A percentile compares a stretch with the other conserved stretches of the same genome.
phyloP scores from a whole-genome alignment of 1,284 basidiomycete species.

The Entoloma clypeatum region DNA sequence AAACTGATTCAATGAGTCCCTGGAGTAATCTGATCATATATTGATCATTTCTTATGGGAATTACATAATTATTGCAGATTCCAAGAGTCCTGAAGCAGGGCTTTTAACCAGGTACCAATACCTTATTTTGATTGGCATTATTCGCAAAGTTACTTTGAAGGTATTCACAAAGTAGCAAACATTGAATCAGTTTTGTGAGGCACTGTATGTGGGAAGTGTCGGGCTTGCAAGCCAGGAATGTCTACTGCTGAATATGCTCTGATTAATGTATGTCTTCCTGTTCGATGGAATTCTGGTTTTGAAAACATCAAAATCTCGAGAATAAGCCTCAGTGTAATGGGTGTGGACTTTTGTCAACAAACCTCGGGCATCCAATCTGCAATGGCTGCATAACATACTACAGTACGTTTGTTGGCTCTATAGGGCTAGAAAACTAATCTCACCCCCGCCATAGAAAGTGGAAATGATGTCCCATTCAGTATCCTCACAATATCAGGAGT shows the following conservation, averaged over 20 bases:
- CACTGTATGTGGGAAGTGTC: too few species aligned
- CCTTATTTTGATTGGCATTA: too few species aligned
- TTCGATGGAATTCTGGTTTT: background rate
- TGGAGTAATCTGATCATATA: too few species aligned
- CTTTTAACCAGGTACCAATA: too few species aligned
- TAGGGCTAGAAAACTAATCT: too few species aligned
- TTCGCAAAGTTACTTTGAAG: too few species aligned
- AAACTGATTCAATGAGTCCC: too few species aligned
- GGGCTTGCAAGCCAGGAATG: constrained; percentile 1
- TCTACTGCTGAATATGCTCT: background rate
- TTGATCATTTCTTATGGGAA: too few species aligned
- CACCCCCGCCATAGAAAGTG: background rate
- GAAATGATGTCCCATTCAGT: constrained; percentile 1
- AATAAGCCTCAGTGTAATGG: constrained; percentile 2
- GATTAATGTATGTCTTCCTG: constrained; percentile 1
- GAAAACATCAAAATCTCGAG: background rate
- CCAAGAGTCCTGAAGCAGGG: too few species aligned
- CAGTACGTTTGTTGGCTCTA: background rate
- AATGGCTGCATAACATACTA: constrained; percentile 2
- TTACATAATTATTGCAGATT: too few species aligned
- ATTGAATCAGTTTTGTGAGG: too few species aligned
- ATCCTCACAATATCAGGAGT: background rate
- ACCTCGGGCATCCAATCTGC: constrained; percentile 1
- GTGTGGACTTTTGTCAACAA: background rate
- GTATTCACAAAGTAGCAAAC: too few species aligned